Conservation (phyloP, 495 filamentous ascomycete species). For the Astrocystis sublimbata region DNA sequence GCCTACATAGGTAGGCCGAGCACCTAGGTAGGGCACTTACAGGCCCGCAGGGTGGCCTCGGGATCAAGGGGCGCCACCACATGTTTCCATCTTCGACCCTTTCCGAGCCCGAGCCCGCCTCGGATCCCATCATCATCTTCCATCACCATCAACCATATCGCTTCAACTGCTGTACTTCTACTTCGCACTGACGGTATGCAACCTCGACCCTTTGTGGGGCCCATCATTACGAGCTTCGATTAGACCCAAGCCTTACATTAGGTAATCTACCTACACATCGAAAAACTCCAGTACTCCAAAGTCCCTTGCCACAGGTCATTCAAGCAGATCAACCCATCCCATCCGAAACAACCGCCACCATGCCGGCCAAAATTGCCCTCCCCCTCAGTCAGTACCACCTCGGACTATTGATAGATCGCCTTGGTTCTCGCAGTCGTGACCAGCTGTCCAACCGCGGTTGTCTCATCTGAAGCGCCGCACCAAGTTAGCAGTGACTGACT, state of each 20-base stretch:
- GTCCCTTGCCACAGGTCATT: neutral
- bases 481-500: neutral
- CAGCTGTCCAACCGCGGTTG: neutral
- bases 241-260: too few relatives aligned
- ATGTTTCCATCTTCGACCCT: too few relatives aligned
- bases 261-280: too few relatives aligned
- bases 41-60: neutral
- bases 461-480: neutral
- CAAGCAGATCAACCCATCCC: too few relatives aligned
- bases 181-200: neutral
- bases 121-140: neutral
- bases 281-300: too few relatives aligned
- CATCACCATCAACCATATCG: neutral
- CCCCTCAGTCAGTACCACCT: conserved; percentile 18
- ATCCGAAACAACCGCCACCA: neutral
- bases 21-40: neutral
- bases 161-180: neutral
- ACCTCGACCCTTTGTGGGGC: neutral
- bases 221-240: neutral
- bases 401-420: neutral
- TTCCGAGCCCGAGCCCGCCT: too few relatives aligned
- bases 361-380: conserved; percentile 31
- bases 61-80: neutral
- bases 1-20: neutral
- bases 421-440: neutral